These are phyloP conservation scores for Penicillium sp. DNA, from an alignment of 2,329 filamentous ascomycete genomes.

Conservation along the genomic window DNA sequence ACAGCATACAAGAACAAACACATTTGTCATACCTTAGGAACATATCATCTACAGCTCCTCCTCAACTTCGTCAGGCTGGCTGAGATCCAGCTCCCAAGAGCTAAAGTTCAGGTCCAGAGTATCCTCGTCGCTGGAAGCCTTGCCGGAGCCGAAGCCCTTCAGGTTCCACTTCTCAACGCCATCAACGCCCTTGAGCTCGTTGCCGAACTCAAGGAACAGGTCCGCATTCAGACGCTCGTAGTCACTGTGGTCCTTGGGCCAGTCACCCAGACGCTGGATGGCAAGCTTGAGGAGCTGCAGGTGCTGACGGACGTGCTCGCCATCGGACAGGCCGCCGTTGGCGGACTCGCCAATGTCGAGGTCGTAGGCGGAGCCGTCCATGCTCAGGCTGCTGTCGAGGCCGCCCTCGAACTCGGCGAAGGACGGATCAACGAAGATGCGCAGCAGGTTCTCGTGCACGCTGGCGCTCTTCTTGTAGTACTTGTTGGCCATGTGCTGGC, in stretches of 20 bases:
- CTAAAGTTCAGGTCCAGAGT: conserved; percentile 21
- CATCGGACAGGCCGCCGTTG: conserved; percentile 24
- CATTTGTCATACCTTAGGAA: too few species aligned
- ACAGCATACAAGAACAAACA: too few species aligned
- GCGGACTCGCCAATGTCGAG: conserved; percentile 22
- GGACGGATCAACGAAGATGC: conserved; percentile 34
- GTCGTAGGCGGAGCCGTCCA: conserved; percentile 22
- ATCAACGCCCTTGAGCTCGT: conserved; percentile 42
- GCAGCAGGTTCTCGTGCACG: conserved; percentile 40
- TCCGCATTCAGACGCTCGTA: conserved; percentile 50
- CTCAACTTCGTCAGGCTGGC: conserved; percentile 17
- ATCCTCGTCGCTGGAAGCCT: conserved; percentile 43
- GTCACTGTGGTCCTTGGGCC: conserved; percentile 49
- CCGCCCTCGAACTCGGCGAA: conserved; percentile 31
- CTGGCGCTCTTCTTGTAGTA: conserved; percentile 41
- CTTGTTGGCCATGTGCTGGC: conserved; percentile 34
- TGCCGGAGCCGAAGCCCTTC: conserved; percentile 47
- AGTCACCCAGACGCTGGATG: conserved; percentile 40
- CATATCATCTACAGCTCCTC: conserved; percentile 19
- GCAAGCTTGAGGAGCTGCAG: conserved; percentile 41
- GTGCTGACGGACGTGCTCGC: conserved; percentile 36
- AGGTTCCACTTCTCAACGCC: conserved; percentile 50
- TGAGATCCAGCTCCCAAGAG: conserved; percentile 27
- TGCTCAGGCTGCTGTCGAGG: conserved; percentile 21
- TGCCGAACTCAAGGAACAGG: conserved; percentile 35